These are phyloP conservation scores for Saturnispora gosingensis DNA, from an alignment of 805 yeast genomes.

Conservation along the genomic window DNA sequence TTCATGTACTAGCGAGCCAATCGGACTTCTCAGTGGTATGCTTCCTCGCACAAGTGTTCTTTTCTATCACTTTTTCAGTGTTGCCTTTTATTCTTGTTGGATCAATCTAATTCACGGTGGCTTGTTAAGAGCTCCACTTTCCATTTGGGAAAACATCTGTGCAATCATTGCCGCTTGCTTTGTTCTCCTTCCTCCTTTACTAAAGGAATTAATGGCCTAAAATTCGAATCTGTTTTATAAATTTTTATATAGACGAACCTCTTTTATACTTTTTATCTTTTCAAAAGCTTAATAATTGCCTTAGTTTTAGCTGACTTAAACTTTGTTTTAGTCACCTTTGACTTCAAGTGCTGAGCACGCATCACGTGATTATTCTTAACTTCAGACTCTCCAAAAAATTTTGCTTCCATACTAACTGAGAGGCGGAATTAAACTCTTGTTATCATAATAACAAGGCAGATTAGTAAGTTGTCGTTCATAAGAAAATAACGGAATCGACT, in stretches of 20 bases:
- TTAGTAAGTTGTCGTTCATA: neutral
- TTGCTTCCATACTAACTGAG: neutral
- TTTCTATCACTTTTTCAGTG: conserved; percentile 81
- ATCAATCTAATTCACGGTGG: conserved; percentile 65
- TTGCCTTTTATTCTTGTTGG: conserved; percentile 76
- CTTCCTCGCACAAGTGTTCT: conserved; percentile 65
- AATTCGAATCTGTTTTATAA: neutral
- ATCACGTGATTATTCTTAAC: neutral
- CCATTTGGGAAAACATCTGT: conserved; percentile 58
- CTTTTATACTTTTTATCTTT: neutral
- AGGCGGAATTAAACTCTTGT: neutral
- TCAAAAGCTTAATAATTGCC: too few species aligned
- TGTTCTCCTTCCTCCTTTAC: conserved; percentile 73
- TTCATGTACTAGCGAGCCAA: conserved; percentile 65
- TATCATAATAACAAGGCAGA: neutral
- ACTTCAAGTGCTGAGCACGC: neutral
- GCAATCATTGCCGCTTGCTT: conserved; percentile 64
- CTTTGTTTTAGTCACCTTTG: neutral
- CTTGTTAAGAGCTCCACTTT: conserved; percentile 51
- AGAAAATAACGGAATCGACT: neutral
- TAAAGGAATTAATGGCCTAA: conserved; percentile 8
- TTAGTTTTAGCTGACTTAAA: neutral
- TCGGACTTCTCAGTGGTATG: conserved; percentile 75
- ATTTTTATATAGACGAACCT: neutral
- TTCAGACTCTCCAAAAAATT: neutral